Conservation (phyloP, 1,139 yeast genomes). For the Ogataea hybrid region DNA sequence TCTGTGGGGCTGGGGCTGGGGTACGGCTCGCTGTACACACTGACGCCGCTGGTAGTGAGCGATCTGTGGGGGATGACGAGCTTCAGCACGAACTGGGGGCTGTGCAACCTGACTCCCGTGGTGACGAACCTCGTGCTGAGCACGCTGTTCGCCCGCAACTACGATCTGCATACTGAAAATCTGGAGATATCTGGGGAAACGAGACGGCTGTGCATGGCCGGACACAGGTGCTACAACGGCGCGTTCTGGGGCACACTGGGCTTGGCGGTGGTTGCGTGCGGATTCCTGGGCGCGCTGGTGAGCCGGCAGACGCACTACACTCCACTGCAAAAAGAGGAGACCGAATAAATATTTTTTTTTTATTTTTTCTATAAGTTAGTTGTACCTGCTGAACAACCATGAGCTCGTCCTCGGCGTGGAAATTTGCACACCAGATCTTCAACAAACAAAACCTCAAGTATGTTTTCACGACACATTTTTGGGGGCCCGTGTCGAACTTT, state of each 20-base stretch:
- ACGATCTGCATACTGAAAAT: slow-evolving; percentile 36
- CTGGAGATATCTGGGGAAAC: slow-evolving; percentile 4
- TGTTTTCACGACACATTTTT: no score
- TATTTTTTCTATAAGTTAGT: neutral
- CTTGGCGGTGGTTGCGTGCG: neutral
- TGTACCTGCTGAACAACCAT: slow-evolving; percentile 11
- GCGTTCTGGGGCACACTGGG: slow-evolving; percentile 18
- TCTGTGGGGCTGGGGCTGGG: slow-evolving; percentile 52
- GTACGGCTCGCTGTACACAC: slow-evolving; percentile 57
- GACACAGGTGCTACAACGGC: slow-evolving; percentile 25
- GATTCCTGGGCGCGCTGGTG: slow-evolving; percentile 2
- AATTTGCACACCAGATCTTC: slow-evolving; percentile 29
- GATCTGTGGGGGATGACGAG: slow-evolving; percentile 55
- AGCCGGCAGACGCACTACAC: slow-evolving; percentile 2
- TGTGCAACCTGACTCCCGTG: slow-evolving; percentile 53
- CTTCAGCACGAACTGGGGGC: slow-evolving; percentile 59
- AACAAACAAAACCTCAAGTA: slow-evolving; percentile 59
- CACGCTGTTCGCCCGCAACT: slow-evolving; percentile 48
- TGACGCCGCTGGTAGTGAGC: slow-evolving; percentile 57
- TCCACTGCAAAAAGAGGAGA: slow-evolving; percentile 6
- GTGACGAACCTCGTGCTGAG: slow-evolving; percentile 51
- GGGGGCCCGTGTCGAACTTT: slow-evolving; percentile 95
- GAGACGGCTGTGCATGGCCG: slow-evolving; percentile 20
- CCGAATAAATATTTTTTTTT: slow-evolving; percentile 1
- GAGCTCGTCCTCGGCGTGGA: slow-evolving; percentile 29